A percentile compares a stretch with the other conserved stretches of the same genome.
phyloP scores from a whole-genome alignment of 768 basidiomycete species.

The button mushroom (Agaricus bisporus) region DNA sequence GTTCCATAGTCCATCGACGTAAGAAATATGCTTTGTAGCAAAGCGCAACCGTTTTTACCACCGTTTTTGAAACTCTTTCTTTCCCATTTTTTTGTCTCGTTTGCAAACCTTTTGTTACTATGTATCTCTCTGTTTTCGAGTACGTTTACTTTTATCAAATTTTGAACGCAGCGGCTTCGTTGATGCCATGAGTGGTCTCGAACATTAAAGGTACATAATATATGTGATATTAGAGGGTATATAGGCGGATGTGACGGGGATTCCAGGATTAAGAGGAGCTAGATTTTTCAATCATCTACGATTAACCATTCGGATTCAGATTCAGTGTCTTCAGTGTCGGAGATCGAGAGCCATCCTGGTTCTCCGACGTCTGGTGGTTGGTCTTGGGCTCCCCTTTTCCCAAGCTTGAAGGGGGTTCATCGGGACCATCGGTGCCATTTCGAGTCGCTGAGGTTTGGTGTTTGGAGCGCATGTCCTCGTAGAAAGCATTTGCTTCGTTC shows the following conservation, averaged over 20 bases:
- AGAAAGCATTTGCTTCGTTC: conserved; percentile 90
- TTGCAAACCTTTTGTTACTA: conserved; percentile 12
- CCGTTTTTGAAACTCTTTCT: conserved; percentile 6
- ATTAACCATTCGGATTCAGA: conserved; percentile 93
- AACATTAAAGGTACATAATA: conserved; percentile 17
- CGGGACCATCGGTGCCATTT: conserved; percentile 34
- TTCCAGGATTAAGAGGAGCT: conserved; percentile 1
- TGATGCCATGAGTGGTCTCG: background rate
- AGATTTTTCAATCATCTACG: conserved; percentile 35
- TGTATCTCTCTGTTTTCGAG: conserved; percentile 14
- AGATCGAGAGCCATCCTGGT: conserved; percentile 72
- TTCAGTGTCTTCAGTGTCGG: conserved; percentile 62
- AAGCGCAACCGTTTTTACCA: background rate
- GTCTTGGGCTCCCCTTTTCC: conserved; percentile 65
- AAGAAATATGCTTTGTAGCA: conserved; percentile 17
- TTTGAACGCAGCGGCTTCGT: conserved; percentile 10
- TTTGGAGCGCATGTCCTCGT: conserved; percentile 78
- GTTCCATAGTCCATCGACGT: conserved; percentile 13
- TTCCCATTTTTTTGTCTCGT: conserved; percentile 18
- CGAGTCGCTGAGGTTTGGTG: conserved; percentile 58
- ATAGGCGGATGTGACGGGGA: conserved; percentile 12
- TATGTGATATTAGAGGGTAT: conserved; percentile 26
- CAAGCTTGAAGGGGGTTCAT: conserved; percentile 37
- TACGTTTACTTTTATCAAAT: conserved; percentile 14
- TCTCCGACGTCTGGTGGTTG: conserved; percentile 37